phyloP scores from a whole-genome alignment of 164 flowering plant genomes.

The Nymphaea thermarum region DNA sequence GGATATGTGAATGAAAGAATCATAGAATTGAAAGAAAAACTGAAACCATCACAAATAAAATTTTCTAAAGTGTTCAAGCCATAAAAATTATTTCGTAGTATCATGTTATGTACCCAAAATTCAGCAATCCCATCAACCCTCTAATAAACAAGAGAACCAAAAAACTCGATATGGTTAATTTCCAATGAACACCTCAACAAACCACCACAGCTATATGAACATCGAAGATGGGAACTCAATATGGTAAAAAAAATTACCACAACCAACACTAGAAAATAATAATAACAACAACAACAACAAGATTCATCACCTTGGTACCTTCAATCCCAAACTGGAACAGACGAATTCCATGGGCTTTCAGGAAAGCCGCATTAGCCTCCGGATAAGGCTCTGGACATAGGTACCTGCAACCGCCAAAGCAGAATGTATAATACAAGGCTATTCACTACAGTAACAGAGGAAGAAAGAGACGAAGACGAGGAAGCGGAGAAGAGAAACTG shows the following conservation, averaged over 20 bases:
- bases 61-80: too few relatives aligned
- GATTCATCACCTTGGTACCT: conserved; percentile 45
- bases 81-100: too few relatives aligned
- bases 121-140: neutral
- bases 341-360: conserved; percentile 53
- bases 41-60: neutral
- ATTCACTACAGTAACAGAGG: neutral
- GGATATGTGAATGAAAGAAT: neutral
- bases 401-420: conserved; percentile 27
- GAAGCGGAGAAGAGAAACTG: conserved; percentile 7
- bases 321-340: conserved; percentile 84
- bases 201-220: neutral
- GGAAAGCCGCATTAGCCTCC: conserved; percentile 57
- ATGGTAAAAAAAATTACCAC: too few relatives aligned
- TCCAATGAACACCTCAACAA: neutral
- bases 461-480: neutral
- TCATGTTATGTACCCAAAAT: too few relatives aligned
- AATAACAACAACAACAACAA: neutral
- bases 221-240: too few relatives aligned
- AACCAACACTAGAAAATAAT: neutral
- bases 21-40: neutral
- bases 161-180: neutral
- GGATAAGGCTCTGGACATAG: conserved; percentile 93
- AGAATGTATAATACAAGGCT: conserved; percentile 4
- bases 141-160: neutral